Evolutionary conservation across 352 stramenopile species (phyloP).

Genomic region (Phytophthora fragariae): DNA sequence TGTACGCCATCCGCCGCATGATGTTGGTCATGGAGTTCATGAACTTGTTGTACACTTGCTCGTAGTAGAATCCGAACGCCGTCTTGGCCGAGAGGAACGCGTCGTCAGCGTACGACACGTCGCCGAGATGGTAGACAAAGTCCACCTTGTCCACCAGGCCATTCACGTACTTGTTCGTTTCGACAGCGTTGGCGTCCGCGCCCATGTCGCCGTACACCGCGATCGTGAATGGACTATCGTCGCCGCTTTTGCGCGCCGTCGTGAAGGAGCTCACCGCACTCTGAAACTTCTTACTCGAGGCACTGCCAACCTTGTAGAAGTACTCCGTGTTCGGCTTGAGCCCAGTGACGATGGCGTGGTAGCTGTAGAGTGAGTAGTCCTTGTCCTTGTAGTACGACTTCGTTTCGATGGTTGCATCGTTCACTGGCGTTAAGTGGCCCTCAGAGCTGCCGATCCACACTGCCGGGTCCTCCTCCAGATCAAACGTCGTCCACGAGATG

Average conservation of each 20-base stretch:
- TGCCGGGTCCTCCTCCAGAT: conserved; percentile 28
- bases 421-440: conserved; percentile 5
- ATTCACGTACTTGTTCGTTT: conserved; percentile 44
- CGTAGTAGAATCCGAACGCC: conserved; percentile 44
- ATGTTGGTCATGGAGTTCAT: conserved; percentile 61
- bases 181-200: conserved; percentile 25
- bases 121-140: conserved; percentile 40
- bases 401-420: conserved; percentile 19
- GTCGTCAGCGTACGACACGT: conserved; percentile 43
- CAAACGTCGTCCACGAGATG: conserved; percentile 52
- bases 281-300: conserved; percentile 17
- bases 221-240: conserved; percentile 28
- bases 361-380: conserved; percentile 53
- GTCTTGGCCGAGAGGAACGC: conserved; percentile 36
- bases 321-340: conserved; percentile 49
- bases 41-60: conserved; percentile 70
- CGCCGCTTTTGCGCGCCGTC: conserved; percentile 30
- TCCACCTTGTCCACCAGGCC: conserved; percentile 23
- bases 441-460: conserved; percentile 47
- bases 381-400: conserved; percentile 54
- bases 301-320: conserved; percentile 37
- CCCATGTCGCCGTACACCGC: conserved; percentile 38
- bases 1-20: conserved; percentile 62
- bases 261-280: conserved; percentile 37
- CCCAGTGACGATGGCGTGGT: conserved; percentile 49